Base-by-base conservation (phyloP, 441 rosid genomes). In the Gossypium trilobum region DNA sequence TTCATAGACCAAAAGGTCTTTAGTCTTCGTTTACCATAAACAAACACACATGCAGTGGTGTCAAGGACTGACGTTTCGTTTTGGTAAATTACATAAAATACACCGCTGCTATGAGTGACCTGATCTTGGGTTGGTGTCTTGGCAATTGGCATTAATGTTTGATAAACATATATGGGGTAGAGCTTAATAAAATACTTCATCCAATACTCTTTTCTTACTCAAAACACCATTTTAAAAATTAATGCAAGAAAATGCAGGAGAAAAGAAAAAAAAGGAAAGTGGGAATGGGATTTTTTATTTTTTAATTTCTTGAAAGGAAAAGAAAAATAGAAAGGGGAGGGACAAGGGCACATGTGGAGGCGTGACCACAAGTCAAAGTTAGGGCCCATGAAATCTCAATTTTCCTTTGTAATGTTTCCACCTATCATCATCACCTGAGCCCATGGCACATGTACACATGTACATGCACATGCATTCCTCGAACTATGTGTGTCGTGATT, bases 31-130 rank as follows among this genome's bases (percentile, higher is more conserved):
- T 85, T 58, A 79, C 17, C 55, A 83, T 91, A 86, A 86, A 85
- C 7, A 87, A 84, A 74, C 93, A 91, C 67, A 84, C 91, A 1
- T 91, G 95, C 61, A 83, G 83, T 50, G 65, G 67, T 0, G 88
- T 85, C 42, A 36, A 36, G 42, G 9, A 36, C 42, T 7, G 10
- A 36, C 42, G 42, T 36, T 36, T 36, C 42, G 6, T 36, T 36
- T 36, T 36, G 42, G 10, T 36, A 36, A 36, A 36, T 36, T 36
- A 36, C 10, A 36, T 1, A 36, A 36, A 36, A 7, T 36, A 36
- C 42, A 36, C 42, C 10, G 10, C 0, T 97, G 88, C 82, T 92
- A 93, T 72, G 83, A 48, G 54, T 13, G 54, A 48, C 54, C 17
- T 13, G 54, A 48, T 16, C 6, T 48, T 48, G 54, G 17, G 54